Evolutionary conservation across 345 rosid genomes (phyloP), one percentile per base, ranked within the genome.

Genomic region (Aquilaria malaccensis): DNA sequence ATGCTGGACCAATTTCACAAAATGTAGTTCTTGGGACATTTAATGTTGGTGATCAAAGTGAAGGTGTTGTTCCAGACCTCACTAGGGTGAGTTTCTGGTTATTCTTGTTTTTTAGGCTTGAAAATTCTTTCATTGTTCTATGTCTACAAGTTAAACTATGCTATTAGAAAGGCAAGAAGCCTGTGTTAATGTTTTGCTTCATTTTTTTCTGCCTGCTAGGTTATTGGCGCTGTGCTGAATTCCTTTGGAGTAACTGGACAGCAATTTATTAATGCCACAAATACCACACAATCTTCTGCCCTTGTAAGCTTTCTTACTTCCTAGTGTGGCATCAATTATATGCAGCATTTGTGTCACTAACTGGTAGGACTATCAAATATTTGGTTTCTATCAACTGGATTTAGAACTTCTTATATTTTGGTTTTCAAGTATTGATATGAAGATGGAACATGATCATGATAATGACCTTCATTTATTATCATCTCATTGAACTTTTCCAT

Each of bases 31-130:
- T 89, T 65, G 96, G 97, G 59, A 72, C 83, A 53, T 80, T 79
- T 71, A 89, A 87, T 76, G 81, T 84, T 75, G 90, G 88, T 66
- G 98, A 87, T 65, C 92, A 86, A 76, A 81, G 84, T 62, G 92
- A 87, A 74, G 85, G 83, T 59, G 55, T 61, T 63, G 82, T 65
- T 66, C 91, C 94, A 15, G 97, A 93, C 59, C 53, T 89, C 49
- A 62, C 51, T 54, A 81, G 77, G 86, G 98, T 93, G 70, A 32
- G 78, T 61, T 57, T 31, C 58, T 48, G 45, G 13, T 11, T 6
- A 13, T 15, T 52, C 9, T 6, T 56, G 11, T 50, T 55, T 11
- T n/a, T 29, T 14, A 29, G 45, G 52, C 15, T 57, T 41, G 45
- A 32, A 11, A 13, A 11, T 30, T 65, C 46, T 50, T 65, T 53